Base-by-base conservation (phyloP, 208 protist genomes). In the Trypanosoma scelopori region DNA sequence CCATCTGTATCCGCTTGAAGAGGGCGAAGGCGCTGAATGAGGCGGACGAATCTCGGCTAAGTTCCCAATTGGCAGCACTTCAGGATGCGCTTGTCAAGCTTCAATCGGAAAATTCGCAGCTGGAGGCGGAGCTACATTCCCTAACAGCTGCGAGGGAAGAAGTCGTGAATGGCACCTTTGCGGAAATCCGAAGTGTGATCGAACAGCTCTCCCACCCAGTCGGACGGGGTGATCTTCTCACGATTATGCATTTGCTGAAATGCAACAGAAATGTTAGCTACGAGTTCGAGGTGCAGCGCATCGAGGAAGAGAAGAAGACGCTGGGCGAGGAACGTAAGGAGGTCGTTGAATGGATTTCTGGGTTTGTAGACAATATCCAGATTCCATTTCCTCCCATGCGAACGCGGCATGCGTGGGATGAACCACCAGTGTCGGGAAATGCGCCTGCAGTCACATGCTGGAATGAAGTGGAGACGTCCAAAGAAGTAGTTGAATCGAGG, bases 1-100 rank as follows among this genome's bases (percentile, higher is more conserved):
- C 79, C 35, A 65, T 91, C 63, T 63, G 72, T 62, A 65, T 84
- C 28, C 73, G 85, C 20, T 72, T 85, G 52, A 74, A 58, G 28
- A 71, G 65, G 16, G 71, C 76, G 22, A 63, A 74, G 13, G 79
- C 82, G 46, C 74, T 81, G n/a, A 65, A 55, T 65, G 63, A 76
- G 43, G 63, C 52, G 18, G 73, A 81, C 55, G 69, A 79, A 64
- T 70, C 78, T 50, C 60, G 55, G 30, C 46, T 83, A 25, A 55
- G 45, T 15, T 65, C 79, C 15, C 72, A 87, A 72, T 20, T 85
- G 22, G 62, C 74, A 27, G 65, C 79, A 22, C 66, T 90, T 13
- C 47, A 60, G 5, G 55, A 47, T n/a, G 55, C 64, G 30, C 1
- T 69, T 23, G n/a, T 5, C 30, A 65, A 35, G 16, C 28, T 76